phyloP scores from a whole-genome alignment of 768 basidiomycete species.

The Coprinopsis sp. region DNA sequence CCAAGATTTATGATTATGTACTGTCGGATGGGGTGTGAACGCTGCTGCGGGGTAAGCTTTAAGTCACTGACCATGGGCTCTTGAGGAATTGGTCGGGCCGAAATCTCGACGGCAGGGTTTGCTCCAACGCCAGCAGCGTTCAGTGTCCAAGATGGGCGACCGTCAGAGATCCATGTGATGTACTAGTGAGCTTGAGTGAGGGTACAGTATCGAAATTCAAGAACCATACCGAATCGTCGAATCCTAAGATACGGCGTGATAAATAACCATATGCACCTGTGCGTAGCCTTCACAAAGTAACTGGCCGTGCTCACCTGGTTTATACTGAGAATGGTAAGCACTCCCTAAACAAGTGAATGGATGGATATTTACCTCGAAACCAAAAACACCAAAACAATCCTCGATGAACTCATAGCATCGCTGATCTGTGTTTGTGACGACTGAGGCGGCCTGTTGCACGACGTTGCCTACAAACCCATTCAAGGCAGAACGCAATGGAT shows the following conservation, averaged over 20 bases:
- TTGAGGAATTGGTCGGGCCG: slow-evolving; percentile 59
- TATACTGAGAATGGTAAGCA: slow-evolving; percentile 27
- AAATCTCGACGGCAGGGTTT: slow-evolving; percentile 54
- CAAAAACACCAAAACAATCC: slow-evolving; percentile 66
- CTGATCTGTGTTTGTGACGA: slow-evolving; percentile 62
- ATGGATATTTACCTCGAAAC: slow-evolving; percentile 53
- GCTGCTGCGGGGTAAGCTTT: slow-evolving; percentile 1
- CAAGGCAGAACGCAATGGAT: slow-evolving; percentile 48
- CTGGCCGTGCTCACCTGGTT: slow-evolving; percentile 24
- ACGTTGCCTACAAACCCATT: slow-evolving; percentile 67
- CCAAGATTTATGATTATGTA: slow-evolving; percentile 79
- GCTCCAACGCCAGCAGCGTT: slow-evolving; percentile 60
- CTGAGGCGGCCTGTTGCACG: slow-evolving; percentile 75
- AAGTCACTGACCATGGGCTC: slow-evolving; percentile 70
- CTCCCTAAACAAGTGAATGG: background rate
- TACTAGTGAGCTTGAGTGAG: slow-evolving; percentile 39
- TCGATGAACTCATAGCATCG: slow-evolving; percentile 58
- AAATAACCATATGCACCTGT: no score
- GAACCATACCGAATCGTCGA: slow-evolving; percentile 50
- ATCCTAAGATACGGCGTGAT: no score
- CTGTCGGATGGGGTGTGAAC: slow-evolving; percentile 28
- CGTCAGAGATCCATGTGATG: slow-evolving; percentile 75
- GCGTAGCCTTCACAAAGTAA: background rate
- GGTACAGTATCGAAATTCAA: background rate
- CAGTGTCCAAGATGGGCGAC: slow-evolving; percentile 66